Evolutionary conservation across 805 yeast genomes (phyloP), one percentile per base, ranked within the genome.

Genomic region (Sugiyamaella mastotermitis): DNA sequence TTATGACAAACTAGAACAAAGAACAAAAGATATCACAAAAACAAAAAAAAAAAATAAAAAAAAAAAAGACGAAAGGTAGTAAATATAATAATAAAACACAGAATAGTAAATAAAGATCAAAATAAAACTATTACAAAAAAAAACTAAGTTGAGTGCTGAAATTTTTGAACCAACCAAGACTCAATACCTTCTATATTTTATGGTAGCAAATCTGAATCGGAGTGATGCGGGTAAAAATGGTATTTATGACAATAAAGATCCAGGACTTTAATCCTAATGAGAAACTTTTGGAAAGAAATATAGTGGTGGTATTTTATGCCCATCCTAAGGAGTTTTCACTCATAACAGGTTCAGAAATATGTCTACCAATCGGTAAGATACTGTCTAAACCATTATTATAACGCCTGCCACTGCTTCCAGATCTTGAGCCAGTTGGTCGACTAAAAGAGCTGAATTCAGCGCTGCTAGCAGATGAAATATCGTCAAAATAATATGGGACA

Each of bases 321-420:
- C 68, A 63, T 13, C 68, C 68, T 7, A 63, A 50, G 15, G 66
- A 58, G 50, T 63, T 63, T 39, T 64, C 67, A 35, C 63, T 55
- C 53, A 58, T 59, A 5, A 63, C 64, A 5, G 68, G 68, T 34
- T 49, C 56, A 18, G 65, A 60, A 34, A 62, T 62, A 26, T 49
- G 55, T 10, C 54, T 57, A 16, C 56, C 56, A 28, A 52, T 47
- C 17, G 51, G 47, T 20, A 49, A 33, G 27, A 40, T 45, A 29
- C 32, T 37, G 30, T 38, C 45, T 23, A 42, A 25, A 13, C 48
- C 47, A 7, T 35, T 28, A 6, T 33, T 24, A 15, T 35, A 29
- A 11, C 48, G 38, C 11, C 47, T 41, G 16, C 37, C 38, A 24
- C 45, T 41, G 20, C 48, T 30, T 27, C 34, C 23, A 5, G 42